Evolutionary conservation across 2,329 filamentous ascomycete genomes (phyloP).

Genomic region (Onygenales sp.): DNA sequence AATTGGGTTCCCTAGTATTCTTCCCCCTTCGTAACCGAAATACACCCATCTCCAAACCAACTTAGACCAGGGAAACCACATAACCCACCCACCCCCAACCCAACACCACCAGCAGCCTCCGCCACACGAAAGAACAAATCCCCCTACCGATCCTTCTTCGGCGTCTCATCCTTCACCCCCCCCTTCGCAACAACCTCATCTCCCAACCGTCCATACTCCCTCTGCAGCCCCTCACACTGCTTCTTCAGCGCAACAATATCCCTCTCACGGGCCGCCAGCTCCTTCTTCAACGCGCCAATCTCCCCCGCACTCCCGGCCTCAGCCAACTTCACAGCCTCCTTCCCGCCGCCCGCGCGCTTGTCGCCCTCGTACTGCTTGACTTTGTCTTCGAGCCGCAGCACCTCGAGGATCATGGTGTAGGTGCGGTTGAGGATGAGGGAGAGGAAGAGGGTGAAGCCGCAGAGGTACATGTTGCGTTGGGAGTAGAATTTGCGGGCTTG

Average conservation of each 20-base stretch:
- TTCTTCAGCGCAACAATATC: conserved; percentile 87
- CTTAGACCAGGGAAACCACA: too few relatives aligned
- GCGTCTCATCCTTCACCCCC: conserved; percentile 25
- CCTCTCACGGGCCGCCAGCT: conserved; percentile 63
- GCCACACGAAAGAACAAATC: too few relatives aligned
- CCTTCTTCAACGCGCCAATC: conserved; percentile 64
- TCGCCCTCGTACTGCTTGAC: conserved; percentile 72
- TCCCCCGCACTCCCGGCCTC: conserved; percentile 64
- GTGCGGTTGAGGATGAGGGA: conserved; percentile 97
- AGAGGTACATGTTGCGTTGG: conserved; percentile 99
- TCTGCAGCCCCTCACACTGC: conserved; percentile 72
- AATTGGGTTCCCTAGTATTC: too few relatives aligned
- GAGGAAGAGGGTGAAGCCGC: conserved; percentile 97
- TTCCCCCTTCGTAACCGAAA: too few relatives aligned
- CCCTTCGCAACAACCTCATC: conserved; percentile 56
- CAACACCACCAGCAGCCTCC: not conserved
- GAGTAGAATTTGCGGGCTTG: conserved; percentile 99
- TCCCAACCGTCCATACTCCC: conserved; percentile 76
- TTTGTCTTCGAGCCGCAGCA: conserved; percentile 85
- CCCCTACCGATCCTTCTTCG: conserved; percentile 47
- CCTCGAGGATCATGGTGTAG: conserved; percentile 92
- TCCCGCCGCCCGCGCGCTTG: conserved; percentile 47
- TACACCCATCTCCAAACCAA: too few relatives aligned
- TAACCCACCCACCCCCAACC: too few relatives aligned
- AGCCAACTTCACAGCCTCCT: conserved; percentile 63